Evolutionary conservation across 1,284 basidiomycete genomes (phyloP).

Genomic region (Ustilago tritici): DNA sequence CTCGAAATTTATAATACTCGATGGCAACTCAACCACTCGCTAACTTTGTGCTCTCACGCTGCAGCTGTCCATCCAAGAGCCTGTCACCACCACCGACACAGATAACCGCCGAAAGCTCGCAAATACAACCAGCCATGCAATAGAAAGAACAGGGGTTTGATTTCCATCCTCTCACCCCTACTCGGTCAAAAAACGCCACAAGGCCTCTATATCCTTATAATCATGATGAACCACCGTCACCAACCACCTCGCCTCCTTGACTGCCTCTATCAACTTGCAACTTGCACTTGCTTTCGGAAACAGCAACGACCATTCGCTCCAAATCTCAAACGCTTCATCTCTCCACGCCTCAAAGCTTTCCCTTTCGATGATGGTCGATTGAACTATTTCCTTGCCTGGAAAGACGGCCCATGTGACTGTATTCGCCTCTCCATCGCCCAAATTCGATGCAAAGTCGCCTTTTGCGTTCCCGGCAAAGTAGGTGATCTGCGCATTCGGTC

Average conservation of each 20-base stretch:
- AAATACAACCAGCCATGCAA: not conserved
- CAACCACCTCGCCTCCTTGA: constrained; percentile 85
- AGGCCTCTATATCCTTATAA: constrained; percentile 81
- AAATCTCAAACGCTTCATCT: constrained; percentile 96
- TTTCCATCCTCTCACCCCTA: not conserved
- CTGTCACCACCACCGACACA: constrained; percentile 21
- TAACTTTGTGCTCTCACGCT: not conserved
- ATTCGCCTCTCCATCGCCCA: constrained; percentile 70
- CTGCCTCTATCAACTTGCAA: constrained; percentile 78
- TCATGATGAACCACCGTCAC: constrained; percentile 95
- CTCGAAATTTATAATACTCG: too few species aligned
- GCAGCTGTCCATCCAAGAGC: constrained; percentile 6
- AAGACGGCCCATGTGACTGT: constrained; percentile 72
- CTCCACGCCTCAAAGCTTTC: constrained; percentile 72
- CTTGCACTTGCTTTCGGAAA: constrained; percentile 83
- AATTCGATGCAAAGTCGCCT: constrained; percentile 68
- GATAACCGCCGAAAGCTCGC: not conserved
- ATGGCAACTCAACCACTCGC: not conserved
- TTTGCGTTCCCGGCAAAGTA: constrained; percentile 84
- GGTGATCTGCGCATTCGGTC: constrained; percentile 77
- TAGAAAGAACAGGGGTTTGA: not conserved
- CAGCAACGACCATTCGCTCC: constrained; percentile 91
- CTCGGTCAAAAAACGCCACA: constrained; percentile 75
- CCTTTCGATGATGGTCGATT: constrained; percentile 72
- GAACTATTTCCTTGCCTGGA: constrained; percentile 71